A percentile compares a stretch with the other conserved stretches of the same genome.
Evolutionary conservation across 768 basidiomycete genomes (phyloP).

Genomic region (Leccinellum rugosiceps): DNA sequence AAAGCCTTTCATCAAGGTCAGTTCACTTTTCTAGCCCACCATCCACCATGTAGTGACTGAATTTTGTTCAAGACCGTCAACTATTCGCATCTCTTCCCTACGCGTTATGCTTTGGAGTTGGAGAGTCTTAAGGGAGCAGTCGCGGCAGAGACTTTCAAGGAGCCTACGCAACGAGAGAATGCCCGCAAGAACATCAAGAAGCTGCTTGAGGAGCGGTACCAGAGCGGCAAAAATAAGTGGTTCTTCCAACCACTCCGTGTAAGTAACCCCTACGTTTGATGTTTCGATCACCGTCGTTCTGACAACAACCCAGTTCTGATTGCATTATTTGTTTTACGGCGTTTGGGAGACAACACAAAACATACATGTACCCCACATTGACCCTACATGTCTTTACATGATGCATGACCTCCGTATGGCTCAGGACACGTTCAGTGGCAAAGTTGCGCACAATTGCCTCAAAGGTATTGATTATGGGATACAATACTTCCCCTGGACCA

Average conservation of each 20-base stretch:
- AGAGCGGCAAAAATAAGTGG: slow-evolving; percentile 94
- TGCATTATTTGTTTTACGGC: slow-evolving; percentile 8
- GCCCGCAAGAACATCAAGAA: slow-evolving; percentile 97
- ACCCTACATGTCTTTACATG: slow-evolving; percentile 28
- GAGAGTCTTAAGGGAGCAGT: slow-evolving; percentile 91
- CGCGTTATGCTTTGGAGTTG: slow-evolving; percentile 96
- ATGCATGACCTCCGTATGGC: slow-evolving; percentile 24
- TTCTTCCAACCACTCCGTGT: slow-evolving; percentile 89
- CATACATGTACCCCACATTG: slow-evolving; percentile 32
- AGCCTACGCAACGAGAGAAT: slow-evolving; percentile 91
- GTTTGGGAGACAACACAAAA: slow-evolving; percentile 30
- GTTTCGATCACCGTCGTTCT: neutral
- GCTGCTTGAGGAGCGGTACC: slow-evolving; percentile 93
- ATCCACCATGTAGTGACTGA: neutral
- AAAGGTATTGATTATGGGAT: neutral
- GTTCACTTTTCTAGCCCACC: slow-evolving; percentile 17
- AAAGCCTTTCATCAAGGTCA: slow-evolving; percentile 99
- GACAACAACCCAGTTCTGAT: slow-evolving; percentile 34
- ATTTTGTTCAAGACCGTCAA: slow-evolving; percentile 66
- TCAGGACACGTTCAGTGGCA: neutral
- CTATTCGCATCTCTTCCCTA: slow-evolving; percentile 99
- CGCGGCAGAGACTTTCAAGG: slow-evolving; percentile 90
- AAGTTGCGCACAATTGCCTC: neutral
- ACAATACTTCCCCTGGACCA: neutral
- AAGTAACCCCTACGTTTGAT: slow-evolving; percentile 24